Percentiles rank a stretch among this genome's conserved stretches.
phyloP scores from a whole-genome alignment of 2,329 filamentous ascomycete species.

The Teratosphaeria destructans region DNA sequence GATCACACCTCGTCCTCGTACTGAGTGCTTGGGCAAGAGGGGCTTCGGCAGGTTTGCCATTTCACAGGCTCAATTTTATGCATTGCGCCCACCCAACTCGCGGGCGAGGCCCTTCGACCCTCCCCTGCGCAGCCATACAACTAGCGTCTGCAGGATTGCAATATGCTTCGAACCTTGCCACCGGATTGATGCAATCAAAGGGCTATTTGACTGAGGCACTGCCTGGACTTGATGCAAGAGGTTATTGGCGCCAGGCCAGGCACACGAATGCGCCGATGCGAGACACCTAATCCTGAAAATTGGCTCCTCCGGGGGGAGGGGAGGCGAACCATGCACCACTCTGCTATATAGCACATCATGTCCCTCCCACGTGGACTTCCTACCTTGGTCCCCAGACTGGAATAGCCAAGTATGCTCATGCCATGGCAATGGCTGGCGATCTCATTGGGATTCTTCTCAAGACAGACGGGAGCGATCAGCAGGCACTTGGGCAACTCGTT shows the following conservation, averaged over 20 bases:
- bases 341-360: neutral
- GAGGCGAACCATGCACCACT: neutral
- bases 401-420: neutral
- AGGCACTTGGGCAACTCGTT: constrained; percentile 1
- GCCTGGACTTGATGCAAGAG: too few species aligned
- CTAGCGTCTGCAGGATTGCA: too few species aligned
- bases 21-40: neutral
- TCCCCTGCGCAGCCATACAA: too few species aligned
- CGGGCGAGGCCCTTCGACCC: too few species aligned
- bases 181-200: too few species aligned
- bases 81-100: too few species aligned
- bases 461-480: neutral
- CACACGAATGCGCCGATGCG: too few species aligned
- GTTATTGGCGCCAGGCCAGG: too few species aligned
- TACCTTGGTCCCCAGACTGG: neutral
- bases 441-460: neutral
- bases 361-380: neutral
- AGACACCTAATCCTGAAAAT: neutral
- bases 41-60: neutral
- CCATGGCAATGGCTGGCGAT: neutral
- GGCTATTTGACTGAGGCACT: too few species aligned
- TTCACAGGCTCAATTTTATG: neutral
- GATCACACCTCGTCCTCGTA: neutral
- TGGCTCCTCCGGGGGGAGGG: neutral
- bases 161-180: too few species aligned